phyloP scores from a whole-genome alignment of 768 basidiomycete genomes.

The Lactarius sanguifluus region DNA sequence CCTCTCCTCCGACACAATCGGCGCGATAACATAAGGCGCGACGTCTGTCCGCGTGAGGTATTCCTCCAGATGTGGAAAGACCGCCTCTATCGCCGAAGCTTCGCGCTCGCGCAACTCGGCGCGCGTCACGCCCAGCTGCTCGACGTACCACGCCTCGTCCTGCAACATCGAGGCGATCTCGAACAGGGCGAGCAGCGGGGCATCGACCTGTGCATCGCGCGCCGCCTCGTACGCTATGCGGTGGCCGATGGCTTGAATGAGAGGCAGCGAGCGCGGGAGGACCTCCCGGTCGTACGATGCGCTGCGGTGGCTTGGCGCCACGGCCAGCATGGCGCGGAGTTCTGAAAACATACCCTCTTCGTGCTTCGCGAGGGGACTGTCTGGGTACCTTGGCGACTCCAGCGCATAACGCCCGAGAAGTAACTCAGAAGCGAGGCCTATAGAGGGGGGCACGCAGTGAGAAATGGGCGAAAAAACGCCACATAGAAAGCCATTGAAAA shows the following conservation, averaged over 20 bases:
- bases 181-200: conserved; percentile 55
- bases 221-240: conserved; percentile 60
- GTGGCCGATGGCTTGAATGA: conserved; percentile 63
- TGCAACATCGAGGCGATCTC: conserved; percentile 51
- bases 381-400: conserved; percentile 44
- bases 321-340: conserved; percentile 24
- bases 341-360: conserved; percentile 38
- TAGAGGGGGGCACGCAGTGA: background rate
- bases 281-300: conserved; percentile 51
- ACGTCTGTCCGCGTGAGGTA: conserved; percentile 24
- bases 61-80: conserved; percentile 30
- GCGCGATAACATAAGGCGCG: conserved; percentile 25
- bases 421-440: conserved; percentile 58
- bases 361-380: conserved; percentile 56
- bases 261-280: conserved; percentile 53
- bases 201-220: conserved; percentile 43
- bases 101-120: conserved; percentile 41
- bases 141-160: conserved; percentile 61
- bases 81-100: conserved; percentile 30
- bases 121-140: conserved; percentile 50
- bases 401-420: conserved; percentile 53
- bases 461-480: conserved; percentile 32
- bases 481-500: conserved; percentile 19
- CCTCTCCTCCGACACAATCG: conserved; percentile 29
- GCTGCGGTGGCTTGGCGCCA: conserved; percentile 43